These are phyloP conservation scores for Nephromyces sp. DNA, from an alignment of 169 alveolate species.

Conservation along the genomic window DNA sequence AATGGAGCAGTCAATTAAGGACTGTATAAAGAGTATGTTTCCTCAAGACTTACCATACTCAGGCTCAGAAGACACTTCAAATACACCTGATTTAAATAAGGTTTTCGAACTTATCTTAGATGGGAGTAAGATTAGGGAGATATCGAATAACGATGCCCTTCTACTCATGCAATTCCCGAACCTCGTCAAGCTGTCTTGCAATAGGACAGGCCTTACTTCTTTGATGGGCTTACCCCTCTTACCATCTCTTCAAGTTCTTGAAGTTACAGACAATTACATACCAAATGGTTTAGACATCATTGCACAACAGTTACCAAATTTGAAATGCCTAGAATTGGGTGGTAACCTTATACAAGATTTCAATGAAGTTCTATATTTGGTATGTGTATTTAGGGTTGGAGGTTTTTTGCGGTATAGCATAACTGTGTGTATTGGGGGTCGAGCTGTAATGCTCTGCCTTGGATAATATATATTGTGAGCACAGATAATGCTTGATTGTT, in stretches of 20 bases:
- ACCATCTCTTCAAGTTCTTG: slow-evolving; percentile 61
- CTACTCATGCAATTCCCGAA: slow-evolving; percentile 56
- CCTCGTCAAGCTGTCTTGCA: slow-evolving; percentile 62
- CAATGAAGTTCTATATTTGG: slow-evolving; percentile 54
- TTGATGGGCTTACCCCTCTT: slow-evolving; percentile 61
- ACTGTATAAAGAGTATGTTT: no score
- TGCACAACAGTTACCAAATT: slow-evolving; percentile 59
- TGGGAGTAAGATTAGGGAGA: slow-evolving; percentile 57
- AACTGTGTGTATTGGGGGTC: no score
- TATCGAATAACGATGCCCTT: slow-evolving; percentile 55
- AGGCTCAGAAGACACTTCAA: no score
- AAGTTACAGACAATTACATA: slow-evolving; percentile 72
- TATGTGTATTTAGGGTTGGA: background rate
- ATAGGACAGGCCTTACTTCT: slow-evolving; percentile 71
- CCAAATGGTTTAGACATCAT: slow-evolving; percentile 53
- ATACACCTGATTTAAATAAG: slow-evolving; percentile 45
- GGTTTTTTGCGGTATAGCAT: no score
- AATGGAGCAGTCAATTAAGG: no score
- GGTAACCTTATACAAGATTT: slow-evolving; percentile 68
- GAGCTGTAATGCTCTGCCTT: no score
- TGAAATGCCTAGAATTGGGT: slow-evolving; percentile 69
- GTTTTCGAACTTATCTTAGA: slow-evolving; percentile 67
- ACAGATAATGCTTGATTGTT: no score
- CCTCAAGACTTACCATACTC: no score
- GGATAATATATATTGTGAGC: no score